A percentile compares a stretch with the other conserved stretches of the same genome.
phyloP scores from a whole-genome alignment of 1,284 basidiomycete species.

The Schizophyllum amplum region DNA sequence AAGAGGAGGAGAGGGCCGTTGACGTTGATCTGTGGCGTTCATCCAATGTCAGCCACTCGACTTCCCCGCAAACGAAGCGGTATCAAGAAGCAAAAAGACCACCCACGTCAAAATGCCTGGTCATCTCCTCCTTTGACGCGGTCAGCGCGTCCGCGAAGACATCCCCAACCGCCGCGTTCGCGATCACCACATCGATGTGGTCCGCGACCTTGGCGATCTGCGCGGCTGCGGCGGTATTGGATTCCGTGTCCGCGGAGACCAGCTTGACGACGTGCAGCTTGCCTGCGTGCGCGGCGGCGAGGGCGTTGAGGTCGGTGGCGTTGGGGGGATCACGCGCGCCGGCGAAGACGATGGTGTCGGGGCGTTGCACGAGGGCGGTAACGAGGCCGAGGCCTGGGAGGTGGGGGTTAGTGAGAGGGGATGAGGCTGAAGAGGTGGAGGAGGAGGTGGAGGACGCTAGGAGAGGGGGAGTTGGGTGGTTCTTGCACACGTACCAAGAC shows the following conservation, averaged over 20 bases:
- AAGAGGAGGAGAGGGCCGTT: conserved; percentile 1
- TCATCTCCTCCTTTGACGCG: not conserved
- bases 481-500: not conserved
- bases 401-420: not conserved
- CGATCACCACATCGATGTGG: conserved; percentile 1
- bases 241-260: not conserved
- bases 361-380: not conserved
- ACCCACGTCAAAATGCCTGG: not conserved
- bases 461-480: too few species aligned
- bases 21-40: conserved; percentile 1
- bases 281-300: not conserved
- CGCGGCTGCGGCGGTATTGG: conserved; percentile 1
- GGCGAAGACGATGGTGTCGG: conserved; percentile 2
- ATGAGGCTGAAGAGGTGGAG: too few species aligned
- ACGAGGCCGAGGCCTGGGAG: not conserved
- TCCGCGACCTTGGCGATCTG: not conserved
- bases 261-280: conserved; percentile 4
- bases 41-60: too few species aligned
- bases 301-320: not conserved
- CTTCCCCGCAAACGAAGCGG: not conserved
- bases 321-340: conserved; percentile 1
- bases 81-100: too few species aligned
- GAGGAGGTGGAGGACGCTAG: not conserved
- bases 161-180: not conserved
- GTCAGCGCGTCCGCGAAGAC: not conserved